Evolutionary conservation across 805 yeast genomes (phyloP), one percentile per base, ranked within the genome.

Genomic region (Candida tammaniensis): DNA sequence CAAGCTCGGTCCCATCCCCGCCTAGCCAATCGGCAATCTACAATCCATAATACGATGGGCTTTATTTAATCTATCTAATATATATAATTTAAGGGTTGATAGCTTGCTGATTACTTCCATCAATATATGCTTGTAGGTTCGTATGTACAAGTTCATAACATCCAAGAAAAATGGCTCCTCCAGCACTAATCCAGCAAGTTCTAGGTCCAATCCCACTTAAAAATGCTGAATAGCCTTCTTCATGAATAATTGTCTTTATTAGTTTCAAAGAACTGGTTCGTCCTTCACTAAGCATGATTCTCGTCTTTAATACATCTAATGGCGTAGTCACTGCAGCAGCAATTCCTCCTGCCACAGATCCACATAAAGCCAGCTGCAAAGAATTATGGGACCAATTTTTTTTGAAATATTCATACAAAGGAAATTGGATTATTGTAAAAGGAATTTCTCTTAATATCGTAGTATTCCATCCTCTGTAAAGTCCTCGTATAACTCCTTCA

Each of bases 141-240:
- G 69, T 52, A 43, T 68, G 70, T 8, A 78, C 82, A 15, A 80
- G 58, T 59, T 94, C 99, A 54, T 93, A 93, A 36, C 86, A 86
- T 4, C 99, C 99, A 37, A 93, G 67, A 65, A 94, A 93, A 12
- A 94, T 88, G 12, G 98, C 96, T 18, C 99, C 99, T 14, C 99
- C 99, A 4, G 95, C 93, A 62, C 95, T 82, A 38, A 93, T 91
- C 98, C 98, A 93, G 77, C 85, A 70, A 0, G 97, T 89, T 56
- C 99, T 73, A 4, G 99, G 98, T 0, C 95, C 97, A 17, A 91
- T 72, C 10, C 99, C 99, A 31, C 74, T 74, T 54, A 78, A 74
- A 46, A 93, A 87, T 1, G 83, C 87, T 6, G 54, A 46, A 25
- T 67, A 61, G 0, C 97, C 97, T 54, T 88, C 96, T 36, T 84